phyloP scores from a whole-genome alignment of 345 rosid species.

The Punica granatum region DNA sequence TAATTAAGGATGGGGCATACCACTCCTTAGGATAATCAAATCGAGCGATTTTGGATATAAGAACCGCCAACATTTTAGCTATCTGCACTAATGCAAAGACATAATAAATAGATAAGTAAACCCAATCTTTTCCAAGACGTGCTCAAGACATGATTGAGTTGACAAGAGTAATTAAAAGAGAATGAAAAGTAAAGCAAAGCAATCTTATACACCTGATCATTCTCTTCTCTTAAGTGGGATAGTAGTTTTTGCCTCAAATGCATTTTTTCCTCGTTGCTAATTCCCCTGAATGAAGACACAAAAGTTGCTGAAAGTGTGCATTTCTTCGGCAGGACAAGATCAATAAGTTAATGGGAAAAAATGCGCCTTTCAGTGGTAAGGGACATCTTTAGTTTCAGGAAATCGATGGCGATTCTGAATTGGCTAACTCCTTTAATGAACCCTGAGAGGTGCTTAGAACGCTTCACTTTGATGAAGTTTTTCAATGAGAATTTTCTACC shows the following conservation, averaged over 20 bases:
- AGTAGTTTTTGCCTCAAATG: conserved; percentile 70
- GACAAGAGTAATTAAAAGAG: not conserved
- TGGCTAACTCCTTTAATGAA: not conserved
- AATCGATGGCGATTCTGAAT: not conserved
- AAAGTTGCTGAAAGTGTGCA: not conserved
- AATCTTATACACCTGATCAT: conserved; percentile 45
- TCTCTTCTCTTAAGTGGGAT: conserved; percentile 81
- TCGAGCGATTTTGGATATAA: conserved; percentile 85
- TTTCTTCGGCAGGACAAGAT: not conserved
- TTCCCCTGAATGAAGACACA: conserved; percentile 47
- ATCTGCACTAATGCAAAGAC: conserved; percentile 37
- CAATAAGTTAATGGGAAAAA: not conserved
- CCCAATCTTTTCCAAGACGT: not conserved
- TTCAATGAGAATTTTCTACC: too few relatives aligned
- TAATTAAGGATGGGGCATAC: conserved; percentile 18
- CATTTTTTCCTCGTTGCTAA: conserved; percentile 74
- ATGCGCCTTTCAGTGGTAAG: not conserved
- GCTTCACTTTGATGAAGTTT: not conserved
- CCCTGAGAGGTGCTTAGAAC: not conserved
- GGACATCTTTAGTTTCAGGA: not conserved
- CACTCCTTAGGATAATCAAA: conserved; percentile 96
- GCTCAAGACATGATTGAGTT: not conserved
- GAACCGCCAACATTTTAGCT: conserved; percentile 77
- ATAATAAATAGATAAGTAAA: not conserved
- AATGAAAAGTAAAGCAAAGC: not conserved